These are phyloP conservation scores for Boletus coccyginus DNA, from an alignment of 768 basidiomycete genomes.

Conservation along the genomic window DNA sequence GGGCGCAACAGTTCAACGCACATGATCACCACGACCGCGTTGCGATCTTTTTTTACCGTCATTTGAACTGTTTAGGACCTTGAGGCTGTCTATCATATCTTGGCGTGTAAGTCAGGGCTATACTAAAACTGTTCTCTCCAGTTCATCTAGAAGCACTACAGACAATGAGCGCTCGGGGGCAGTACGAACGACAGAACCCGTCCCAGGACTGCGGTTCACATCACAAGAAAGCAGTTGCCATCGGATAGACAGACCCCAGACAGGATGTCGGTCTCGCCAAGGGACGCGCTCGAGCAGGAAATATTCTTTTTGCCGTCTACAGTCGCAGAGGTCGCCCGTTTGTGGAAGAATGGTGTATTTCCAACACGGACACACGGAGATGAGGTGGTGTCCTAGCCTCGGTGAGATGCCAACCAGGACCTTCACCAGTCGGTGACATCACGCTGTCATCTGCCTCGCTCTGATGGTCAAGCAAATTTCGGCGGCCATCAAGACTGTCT, in stretches of 20 bases:
- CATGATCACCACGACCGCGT: no score
- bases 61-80: background rate
- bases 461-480: background rate
- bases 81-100: background rate
- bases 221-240: background rate
- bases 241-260: background rate
- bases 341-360: background rate
- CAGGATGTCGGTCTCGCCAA: background rate
- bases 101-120: background rate
- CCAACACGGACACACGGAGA: background rate
- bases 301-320: background rate
- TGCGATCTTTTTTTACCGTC: background rate
- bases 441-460: background rate
- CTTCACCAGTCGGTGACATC: background rate
- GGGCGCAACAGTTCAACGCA: no score
- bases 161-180: conserved; percentile 1
- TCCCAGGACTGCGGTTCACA: background rate
- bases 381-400: no score
- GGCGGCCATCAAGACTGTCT: background rate
- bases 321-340: background rate
- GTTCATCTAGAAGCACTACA: background rate
- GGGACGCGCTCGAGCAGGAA: background rate
- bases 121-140: background rate
- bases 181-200: background rate
- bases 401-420: no score